A percentile compares a stretch with the other conserved stretches of the same genome.
Evolutionary conservation across 2,329 filamentous ascomycete species (phyloP).

Genomic region (Acephala macrosclerotiorum): DNA sequence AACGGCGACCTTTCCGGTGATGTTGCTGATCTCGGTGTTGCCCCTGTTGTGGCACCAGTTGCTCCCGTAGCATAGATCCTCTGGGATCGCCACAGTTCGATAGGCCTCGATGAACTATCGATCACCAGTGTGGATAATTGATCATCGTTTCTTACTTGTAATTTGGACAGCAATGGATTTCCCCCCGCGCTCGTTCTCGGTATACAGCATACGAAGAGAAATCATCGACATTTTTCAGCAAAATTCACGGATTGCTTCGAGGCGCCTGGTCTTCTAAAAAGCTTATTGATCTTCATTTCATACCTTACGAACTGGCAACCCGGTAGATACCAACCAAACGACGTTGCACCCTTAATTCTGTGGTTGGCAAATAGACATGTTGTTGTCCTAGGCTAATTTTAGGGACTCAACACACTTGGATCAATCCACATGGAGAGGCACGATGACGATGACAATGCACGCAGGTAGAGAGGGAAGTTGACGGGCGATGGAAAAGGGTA

Average conservation of each 20-base stretch:
- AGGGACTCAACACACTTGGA: slow-evolving; percentile 21
- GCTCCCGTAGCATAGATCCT: slow-evolving; percentile 53
- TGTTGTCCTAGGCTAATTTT: slow-evolving; percentile 18
- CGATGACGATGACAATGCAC: slow-evolving; percentile 35
- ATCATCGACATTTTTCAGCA: slow-evolving; percentile 25
- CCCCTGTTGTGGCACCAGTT: slow-evolving; percentile 48
- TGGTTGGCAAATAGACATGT: slow-evolving; percentile 35
- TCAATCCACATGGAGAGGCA: slow-evolving; percentile 40
- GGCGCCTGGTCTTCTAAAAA: slow-evolving; percentile 45
- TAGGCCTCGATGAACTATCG: slow-evolving; percentile 45
- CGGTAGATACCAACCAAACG: slow-evolving; percentile 45
- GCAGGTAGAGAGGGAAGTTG: slow-evolving; percentile 41
- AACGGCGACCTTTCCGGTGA: slow-evolving; percentile 54
- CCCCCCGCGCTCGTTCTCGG: slow-evolving; percentile 41
- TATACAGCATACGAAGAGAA: slow-evolving; percentile 40
- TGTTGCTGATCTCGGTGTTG: slow-evolving; percentile 43
- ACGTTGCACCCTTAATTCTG: slow-evolving; percentile 41
- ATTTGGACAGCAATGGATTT: slow-evolving; percentile 42
- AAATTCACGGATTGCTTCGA: slow-evolving; percentile 41
- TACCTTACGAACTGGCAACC: slow-evolving; percentile 44
- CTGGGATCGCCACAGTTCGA: slow-evolving; percentile 36
- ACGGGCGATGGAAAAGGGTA: slow-evolving; percentile 42
- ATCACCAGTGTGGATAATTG: slow-evolving; percentile 32
- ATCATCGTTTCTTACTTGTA: slow-evolving; percentile 43
- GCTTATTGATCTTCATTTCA: slow-evolving; percentile 42